Conservation (phyloP, 805 yeast genomes). For the Kazachstania taianensis region DNA sequence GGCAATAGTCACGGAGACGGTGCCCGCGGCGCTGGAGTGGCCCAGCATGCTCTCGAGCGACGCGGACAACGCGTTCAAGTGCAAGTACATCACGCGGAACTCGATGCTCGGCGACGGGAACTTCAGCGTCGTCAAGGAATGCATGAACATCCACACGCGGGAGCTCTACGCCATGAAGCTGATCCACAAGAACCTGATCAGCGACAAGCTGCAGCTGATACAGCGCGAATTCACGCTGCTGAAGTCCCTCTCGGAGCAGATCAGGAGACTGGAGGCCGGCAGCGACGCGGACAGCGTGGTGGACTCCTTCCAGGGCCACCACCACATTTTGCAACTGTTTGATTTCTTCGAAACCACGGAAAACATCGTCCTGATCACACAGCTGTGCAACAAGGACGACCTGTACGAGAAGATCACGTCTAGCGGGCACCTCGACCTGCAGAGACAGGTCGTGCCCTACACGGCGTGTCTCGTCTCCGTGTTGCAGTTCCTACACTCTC, state of each 20-base stretch:
- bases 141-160: conserved; percentile 34
- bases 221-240: conserved; percentile 54
- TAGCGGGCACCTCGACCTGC: conserved; percentile 35
- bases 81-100: conserved; percentile 24
- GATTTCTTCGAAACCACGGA: conserved; percentile 64
- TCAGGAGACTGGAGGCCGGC: conserved; percentile 23
- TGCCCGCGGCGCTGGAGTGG: no score
- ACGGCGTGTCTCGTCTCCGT: conserved; percentile 44
- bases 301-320: conserved; percentile 26
- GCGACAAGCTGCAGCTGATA: conserved; percentile 31
- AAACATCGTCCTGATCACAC: conserved; percentile 48
- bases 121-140: conserved; percentile 41
- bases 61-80: conserved; percentile 10
- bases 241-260: conserved; percentile 15
- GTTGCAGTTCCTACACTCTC: conserved; percentile 45
- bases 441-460: conserved; percentile 40
- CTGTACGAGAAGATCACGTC: conserved; percentile 48
- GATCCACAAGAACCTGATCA: conserved; percentile 22
- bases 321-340: conserved; percentile 47
- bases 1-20: no score
- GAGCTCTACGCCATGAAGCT: conserved; percentile 40
- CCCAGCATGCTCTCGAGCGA: conserved; percentile 7
- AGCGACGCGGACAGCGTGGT: neutral
- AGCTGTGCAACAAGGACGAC: conserved; percentile 60
- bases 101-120: conserved; percentile 37